Evolutionary conservation across 139 green algal genomes (phyloP), one percentile per base, ranked within the genome.

Genomic region (Closterium sp.): DNA sequence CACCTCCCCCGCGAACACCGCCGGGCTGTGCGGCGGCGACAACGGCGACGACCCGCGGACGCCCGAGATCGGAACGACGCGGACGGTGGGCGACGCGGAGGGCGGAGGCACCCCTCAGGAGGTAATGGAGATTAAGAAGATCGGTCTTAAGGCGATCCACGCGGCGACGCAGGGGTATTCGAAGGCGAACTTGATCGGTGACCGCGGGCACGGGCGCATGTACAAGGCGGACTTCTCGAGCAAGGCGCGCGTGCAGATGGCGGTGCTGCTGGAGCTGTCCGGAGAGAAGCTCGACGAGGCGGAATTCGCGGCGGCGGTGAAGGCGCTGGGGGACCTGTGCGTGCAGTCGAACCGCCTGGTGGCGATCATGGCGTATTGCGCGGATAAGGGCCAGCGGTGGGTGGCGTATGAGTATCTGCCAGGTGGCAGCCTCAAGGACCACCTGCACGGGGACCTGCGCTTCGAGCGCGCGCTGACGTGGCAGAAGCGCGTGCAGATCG

Each of bases 391-490:
- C 31, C 31, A 89, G 87, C 87, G 87, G 28, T 73, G 31, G 89
- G 31, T 91, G 30, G 89, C 42, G 29, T 91, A 89, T 34, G 89
- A 88, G 70, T 45, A 91, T 21, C 38, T 91, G n/a, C 38, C 89
- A 17, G 89, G 89, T 90, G 89, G 89, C 89, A 89, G 29, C 28
- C 89, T 91, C 13, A 29, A 90, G 31, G 70, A 91, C 70, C 89
- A 91, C 42, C 89, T 91, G n/a, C 73, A 91, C 42, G 91, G 91
- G 19, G 91, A 94, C 28, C 70, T 93, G 32, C 86, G 90, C n/a
- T 93, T 91, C 31, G 90, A 31, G 85, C 93, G 86, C 28, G 27
- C 86, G 89, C 90, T 95, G n/a, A 89, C 31, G 22, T 95, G 92
- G 92, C 21, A 87, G 17, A 30, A 32, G 45, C 31, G 90, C 27